phyloP scores from a whole-genome alignment of 177 flowering plant genomes.

The Vitis hybrid region DNA sequence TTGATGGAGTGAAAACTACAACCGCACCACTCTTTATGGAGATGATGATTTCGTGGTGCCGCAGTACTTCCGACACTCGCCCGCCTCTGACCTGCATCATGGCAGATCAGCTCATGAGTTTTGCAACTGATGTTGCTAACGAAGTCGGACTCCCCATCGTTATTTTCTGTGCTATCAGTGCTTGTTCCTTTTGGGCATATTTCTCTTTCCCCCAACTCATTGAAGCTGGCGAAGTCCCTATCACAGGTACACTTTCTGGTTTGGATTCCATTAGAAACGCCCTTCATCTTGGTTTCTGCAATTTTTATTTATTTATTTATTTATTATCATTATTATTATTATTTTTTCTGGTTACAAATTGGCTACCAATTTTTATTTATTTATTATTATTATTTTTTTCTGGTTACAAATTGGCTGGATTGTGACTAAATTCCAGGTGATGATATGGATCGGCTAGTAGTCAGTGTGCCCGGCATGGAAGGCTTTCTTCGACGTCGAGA shows the following conservation, averaged over 20 bases:
- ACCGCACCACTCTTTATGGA: conserved; percentile 26
- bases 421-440: conserved; percentile 12
- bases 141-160: conserved; percentile 40
- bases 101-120: conserved; percentile 33
- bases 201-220: conserved; percentile 32
- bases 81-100: conserved; percentile 39
- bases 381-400: no score
- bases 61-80: not conserved
- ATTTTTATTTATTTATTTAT: no score
- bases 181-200: conserved; percentile 38
- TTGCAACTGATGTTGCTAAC: conserved; percentile 29
- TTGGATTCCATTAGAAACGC: no score
- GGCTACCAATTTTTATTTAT: no score
- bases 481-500: conserved; percentile 41
- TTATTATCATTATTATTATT: no score
- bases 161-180: conserved; percentile 39
- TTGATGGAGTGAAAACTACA: not conserved
- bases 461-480: conserved; percentile 41
- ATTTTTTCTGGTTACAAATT: no score
- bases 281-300: not conserved
- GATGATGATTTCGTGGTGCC: conserved; percentile 18
- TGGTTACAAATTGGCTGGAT: not conserved
- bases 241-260: conserved; percentile 28
- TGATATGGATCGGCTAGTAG: conserved; percentile 36
- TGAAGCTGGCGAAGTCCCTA: conserved; percentile 45